A percentile compares a stretch with the other conserved stretches of the same genome.
phyloP scores from a whole-genome alignment of 163 green algal genomes.

The Smithsoniella earleae region DNA sequence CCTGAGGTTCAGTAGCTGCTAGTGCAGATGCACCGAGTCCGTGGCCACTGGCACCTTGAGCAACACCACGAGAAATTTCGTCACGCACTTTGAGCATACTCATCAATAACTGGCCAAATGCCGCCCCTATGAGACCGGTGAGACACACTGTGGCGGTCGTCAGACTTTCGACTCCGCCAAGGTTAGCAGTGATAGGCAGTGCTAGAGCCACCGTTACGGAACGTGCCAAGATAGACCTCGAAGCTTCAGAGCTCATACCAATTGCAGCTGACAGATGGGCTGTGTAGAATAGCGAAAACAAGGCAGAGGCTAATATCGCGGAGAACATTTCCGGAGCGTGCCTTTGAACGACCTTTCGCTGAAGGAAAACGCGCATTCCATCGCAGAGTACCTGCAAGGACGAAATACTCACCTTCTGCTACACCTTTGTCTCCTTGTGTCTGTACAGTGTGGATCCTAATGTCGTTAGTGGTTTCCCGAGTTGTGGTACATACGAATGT shows the following conservation, averaged over 20 bases:
- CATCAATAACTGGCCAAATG: slow-evolving; percentile 50
- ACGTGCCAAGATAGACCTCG: slow-evolving; percentile 62
- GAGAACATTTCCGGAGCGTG: slow-evolving; percentile 76
- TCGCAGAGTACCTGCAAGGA: slow-evolving; percentile 24
- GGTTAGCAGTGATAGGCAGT: slow-evolving; percentile 65
- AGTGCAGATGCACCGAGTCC: slow-evolving; percentile 1
- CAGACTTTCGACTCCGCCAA: slow-evolving; percentile 63
- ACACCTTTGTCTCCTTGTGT: no score
- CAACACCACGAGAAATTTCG: slow-evolving; percentile 16
- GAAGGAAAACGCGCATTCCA: slow-evolving; percentile 36
- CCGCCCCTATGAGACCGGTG: slow-evolving; percentile 64
- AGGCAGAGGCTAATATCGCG: slow-evolving; percentile 47
- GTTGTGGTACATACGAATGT: no score
- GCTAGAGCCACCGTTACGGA: slow-evolving; percentile 81
- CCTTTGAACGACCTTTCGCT: slow-evolving; percentile 63
- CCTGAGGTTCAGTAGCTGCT: slow-evolving; percentile 60
- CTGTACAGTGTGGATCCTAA: no score
- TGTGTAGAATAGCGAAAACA: slow-evolving; percentile 75
- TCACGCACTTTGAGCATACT: neutral
- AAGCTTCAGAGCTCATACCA: slow-evolving; percentile 50
- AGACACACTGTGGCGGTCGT: slow-evolving; percentile 73
- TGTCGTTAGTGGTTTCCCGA: no score
- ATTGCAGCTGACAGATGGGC: slow-evolving; percentile 53
- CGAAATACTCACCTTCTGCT: no score
- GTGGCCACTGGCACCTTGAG: slow-evolving; percentile 2